phyloP scores from a whole-genome alignment of 2,329 filamentous ascomycete species.

The Clarireedia sp. region DNA sequence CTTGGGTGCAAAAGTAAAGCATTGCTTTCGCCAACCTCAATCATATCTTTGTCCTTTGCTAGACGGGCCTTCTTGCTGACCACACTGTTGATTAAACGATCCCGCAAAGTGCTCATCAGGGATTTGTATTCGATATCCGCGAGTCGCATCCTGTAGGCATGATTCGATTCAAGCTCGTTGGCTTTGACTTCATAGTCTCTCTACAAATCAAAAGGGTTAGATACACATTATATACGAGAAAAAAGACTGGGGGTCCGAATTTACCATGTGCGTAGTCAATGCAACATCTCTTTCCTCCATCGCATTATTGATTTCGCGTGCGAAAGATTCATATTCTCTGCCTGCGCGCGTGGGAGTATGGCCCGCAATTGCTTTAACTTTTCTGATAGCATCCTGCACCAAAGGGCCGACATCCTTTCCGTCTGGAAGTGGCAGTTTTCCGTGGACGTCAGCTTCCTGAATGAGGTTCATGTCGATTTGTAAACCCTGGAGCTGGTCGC shows the following conservation, averaged over 20 bases:
- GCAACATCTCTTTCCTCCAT: constrained; percentile 83
- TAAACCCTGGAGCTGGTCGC: constrained; percentile 83
- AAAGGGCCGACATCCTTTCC: constrained; percentile 34
- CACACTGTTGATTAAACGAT: constrained; percentile 59
- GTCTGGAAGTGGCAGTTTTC: constrained; percentile 57
- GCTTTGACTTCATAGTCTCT: constrained; percentile 56
- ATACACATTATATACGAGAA: not conserved
- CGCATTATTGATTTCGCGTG: constrained; percentile 77
- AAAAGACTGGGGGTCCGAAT: constrained; percentile 24
- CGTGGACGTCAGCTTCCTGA: constrained; percentile 76
- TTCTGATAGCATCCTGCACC: constrained; percentile 26
- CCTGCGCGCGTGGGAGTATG: constrained; percentile 54
- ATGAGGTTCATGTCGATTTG: constrained; percentile 85
- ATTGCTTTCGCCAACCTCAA: constrained; percentile 59
- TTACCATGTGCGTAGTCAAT: constrained; percentile 72
- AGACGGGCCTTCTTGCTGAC: constrained; percentile 57
- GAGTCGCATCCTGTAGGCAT: constrained; percentile 54
- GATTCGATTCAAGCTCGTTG: constrained; percentile 50
- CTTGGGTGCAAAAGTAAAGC: constrained; percentile 59
- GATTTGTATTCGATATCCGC: constrained; percentile 54
- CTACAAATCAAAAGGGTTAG: constrained; percentile 31
- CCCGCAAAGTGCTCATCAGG: constrained; percentile 52
- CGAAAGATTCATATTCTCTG: constrained; percentile 76
- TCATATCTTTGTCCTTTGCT: constrained; percentile 57
- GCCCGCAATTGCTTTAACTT: constrained; percentile 34